Evolutionary conservation across 441 rosid genomes (phyloP).

Genomic region (Pelargonium myrrhifolium): DNA sequence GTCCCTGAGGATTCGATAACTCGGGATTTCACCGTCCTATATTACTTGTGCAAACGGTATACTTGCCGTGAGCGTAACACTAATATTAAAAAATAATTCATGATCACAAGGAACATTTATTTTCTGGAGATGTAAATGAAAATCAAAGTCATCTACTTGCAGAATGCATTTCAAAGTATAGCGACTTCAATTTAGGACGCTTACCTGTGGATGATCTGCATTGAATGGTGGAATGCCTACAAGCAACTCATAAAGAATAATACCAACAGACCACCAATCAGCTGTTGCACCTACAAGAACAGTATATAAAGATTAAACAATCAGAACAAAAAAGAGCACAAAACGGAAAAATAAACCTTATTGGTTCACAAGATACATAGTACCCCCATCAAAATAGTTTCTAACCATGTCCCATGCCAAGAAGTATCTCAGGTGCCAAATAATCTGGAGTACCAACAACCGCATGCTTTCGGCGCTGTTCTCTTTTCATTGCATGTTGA

Average conservation of each 20-base stretch:
- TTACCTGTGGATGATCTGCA: conserved; percentile 85
- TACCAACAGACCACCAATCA: conserved; percentile 99
- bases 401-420: conserved; percentile 96
- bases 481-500: conserved; percentile 42
- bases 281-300: conserved; percentile 70
- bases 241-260: conserved; percentile 85
- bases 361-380: conserved; percentile 5
- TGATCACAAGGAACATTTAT: background rate
- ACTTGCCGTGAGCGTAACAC: no score
- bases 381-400: conserved; percentile 14
- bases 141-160: background rate
- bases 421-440: conserved; percentile 98
- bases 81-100: background rate
- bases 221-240: conserved; percentile 94
- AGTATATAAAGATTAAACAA: conserved; percentile 16
- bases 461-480: conserved; percentile 59
- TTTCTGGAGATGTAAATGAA: background rate
- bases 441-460: conserved; percentile 96
- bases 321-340: background rate
- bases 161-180: conserved; percentile 9
- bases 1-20: no score
- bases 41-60: no score
- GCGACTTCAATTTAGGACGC: conserved; percentile 10
- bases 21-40: no score
- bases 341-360: conserved; percentile 1